Conservation (phyloP, 768 basidiomycete genomes). For the Melanogaster broomeanus region DNA sequence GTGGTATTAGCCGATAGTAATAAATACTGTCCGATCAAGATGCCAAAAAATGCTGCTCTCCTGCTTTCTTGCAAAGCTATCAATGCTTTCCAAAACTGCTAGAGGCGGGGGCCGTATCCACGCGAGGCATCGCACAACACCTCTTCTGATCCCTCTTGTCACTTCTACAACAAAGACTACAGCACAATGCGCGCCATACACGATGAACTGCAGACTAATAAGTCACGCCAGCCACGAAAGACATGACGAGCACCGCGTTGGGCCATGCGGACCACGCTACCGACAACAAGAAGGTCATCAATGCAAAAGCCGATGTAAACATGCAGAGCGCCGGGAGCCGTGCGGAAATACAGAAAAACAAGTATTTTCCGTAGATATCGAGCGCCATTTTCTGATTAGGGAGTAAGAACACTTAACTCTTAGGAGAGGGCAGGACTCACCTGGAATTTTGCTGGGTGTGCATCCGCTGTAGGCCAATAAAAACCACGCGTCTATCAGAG, state of each 20-base stretch:
- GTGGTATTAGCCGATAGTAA: too few species aligned
- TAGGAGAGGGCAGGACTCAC: constrained; percentile 37
- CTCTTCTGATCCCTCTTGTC: constrained; percentile 7
- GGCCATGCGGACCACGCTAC: constrained; percentile 71
- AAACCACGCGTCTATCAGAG: constrained; percentile 64
- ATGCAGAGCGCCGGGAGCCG: constrained; percentile 65
- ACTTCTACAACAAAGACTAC: constrained; percentile 12
- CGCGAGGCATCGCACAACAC: constrained; percentile 10
- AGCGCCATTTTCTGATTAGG: constrained; percentile 32
- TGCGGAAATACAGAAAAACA: constrained; percentile 70
- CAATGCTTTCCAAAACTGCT: constrained; percentile 11
- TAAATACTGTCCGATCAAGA: too few species aligned
- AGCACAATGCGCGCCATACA: constrained; percentile 47
- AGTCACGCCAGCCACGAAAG: constrained; percentile 57
- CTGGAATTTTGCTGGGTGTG: constrained; percentile 51
- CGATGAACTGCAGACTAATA: constrained; percentile 66
- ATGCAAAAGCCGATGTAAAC: constrained; percentile 51
- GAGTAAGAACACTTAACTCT: not conserved
- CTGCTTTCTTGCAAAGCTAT: not conserved
- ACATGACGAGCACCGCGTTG: constrained; percentile 59
- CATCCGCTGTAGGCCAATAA: constrained; percentile 61
- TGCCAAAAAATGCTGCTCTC: not conserved
- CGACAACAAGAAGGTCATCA: constrained; percentile 60
- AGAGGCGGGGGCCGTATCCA: constrained; percentile 14
- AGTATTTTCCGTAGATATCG: constrained; percentile 60